Base-by-base conservation (phyloP, 2,329 filamentous ascomycete genomes). In the Cladobotryum protrusum region DNA sequence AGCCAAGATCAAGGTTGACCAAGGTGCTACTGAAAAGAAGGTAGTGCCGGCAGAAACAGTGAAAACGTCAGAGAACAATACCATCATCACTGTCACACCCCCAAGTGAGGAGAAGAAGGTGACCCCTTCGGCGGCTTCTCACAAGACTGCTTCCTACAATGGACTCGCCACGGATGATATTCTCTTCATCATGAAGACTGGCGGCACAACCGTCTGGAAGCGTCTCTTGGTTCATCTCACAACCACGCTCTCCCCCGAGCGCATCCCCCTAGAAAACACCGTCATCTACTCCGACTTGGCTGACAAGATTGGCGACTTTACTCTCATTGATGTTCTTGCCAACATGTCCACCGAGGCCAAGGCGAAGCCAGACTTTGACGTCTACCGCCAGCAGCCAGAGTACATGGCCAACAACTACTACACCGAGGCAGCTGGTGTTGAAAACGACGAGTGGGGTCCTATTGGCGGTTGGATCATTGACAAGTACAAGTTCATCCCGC, bases 401-500 rank as follows among this genome's bases (percentile, higher is more conserved):
- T 58, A 60, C 50, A 52, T 50, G 42, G 54, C 49, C 13, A 43
- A 60, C 56, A 61, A 61, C 49, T 54, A 48, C 39, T 61, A 61
- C 43, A 36, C 50, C 40, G 59, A 61, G 43, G 49, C 56, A 3
- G 45, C 57, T 1, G 57, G 57, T 4, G 51, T 61, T 7, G 50
- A 54, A 15, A 58, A 58, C 14, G 59, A 61, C 37, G 58, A 58
- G 24, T 59, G 52, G 52, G 59, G 59, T 7, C 59, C 58, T 4
- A 36, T 49, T 1, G 59, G 59, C 32, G 59, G 59, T 13, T 61
- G 59, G 59, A 58, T 59, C 35, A 53, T 61, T 24, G 59, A 61
- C 56, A 61, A 61, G 53, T 61, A 60, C 51, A 61, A 61, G 47
- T 61, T 61, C 36, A 15, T 61, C 3, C 59, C 59, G 5, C 52